A percentile compares a stretch with the other conserved stretches of the same genome.
These are phyloP conservation scores for Colletotrichum lindemuthianum DNA, from an alignment of 2,329 filamentous ascomycete genomes.

Conservation along the genomic window DNA sequence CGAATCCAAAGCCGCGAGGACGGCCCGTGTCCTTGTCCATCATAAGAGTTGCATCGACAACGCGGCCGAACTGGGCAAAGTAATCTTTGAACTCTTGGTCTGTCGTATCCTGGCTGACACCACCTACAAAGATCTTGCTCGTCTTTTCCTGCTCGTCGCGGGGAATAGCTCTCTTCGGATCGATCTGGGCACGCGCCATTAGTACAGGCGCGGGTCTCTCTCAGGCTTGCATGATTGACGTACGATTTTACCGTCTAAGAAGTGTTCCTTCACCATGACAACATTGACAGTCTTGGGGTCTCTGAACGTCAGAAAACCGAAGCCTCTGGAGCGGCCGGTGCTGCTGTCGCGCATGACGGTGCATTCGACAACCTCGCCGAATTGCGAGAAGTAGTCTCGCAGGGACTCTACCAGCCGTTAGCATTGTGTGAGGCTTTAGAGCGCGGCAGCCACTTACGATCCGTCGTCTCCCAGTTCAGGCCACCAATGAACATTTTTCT, in stretches of 20 bases:
- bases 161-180: constrained; percentile 96
- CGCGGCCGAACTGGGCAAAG: constrained; percentile 95
- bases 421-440: constrained; percentile 27
- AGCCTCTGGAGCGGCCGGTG: constrained; percentile 92
- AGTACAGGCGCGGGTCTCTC: too few relatives aligned
- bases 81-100: constrained; percentile 97
- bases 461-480: constrained; percentile 98
- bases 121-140: constrained; percentile 98
- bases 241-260: constrained; percentile 98
- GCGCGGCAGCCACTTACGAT: constrained; percentile 72
- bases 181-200: constrained; percentile 71
- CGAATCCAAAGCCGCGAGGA: constrained; percentile 95
- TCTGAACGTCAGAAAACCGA: constrained; percentile 97
- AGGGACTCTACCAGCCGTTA: constrained; percentile 77
- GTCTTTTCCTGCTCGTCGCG: constrained; percentile 98
- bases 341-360: constrained; percentile 99
- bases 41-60: constrained; percentile 98
- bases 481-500: constrained; percentile 99
- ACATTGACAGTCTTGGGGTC: constrained; percentile 98
- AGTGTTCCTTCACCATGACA: constrained; percentile 99
- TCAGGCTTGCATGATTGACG: constrained; percentile 49
- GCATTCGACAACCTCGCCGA: constrained; percentile 96
- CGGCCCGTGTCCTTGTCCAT: constrained; percentile 99
- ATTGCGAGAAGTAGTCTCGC: constrained; percentile 96
- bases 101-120: constrained; percentile 95